Conservation (phyloP, 2,329 filamentous ascomycete species). For the Helotiales sp. region DNA sequence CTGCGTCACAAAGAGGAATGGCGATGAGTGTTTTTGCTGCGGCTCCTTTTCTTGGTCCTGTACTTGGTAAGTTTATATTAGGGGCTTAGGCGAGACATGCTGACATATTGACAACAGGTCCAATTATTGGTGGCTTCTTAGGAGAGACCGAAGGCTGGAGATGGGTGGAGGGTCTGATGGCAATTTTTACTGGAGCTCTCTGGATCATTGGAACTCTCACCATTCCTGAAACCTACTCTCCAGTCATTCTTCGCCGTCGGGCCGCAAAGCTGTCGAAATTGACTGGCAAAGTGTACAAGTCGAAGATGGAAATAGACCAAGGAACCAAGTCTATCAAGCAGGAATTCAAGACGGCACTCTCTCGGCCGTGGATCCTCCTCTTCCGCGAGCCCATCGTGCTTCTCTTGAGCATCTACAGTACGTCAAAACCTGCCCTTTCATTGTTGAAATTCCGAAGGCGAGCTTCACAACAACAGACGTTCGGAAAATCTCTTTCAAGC, state of each 20-base stretch:
- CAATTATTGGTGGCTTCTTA: constrained; percentile 67
- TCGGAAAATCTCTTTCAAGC: too few species aligned
- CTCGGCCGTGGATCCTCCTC: constrained; percentile 67
- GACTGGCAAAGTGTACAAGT: constrained; percentile 57
- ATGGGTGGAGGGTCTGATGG: constrained; percentile 65
- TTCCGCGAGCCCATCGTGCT: constrained; percentile 70
- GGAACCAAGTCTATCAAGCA: constrained; percentile 40
- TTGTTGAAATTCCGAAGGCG: too few species aligned
- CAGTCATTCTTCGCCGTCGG: constrained; percentile 54
- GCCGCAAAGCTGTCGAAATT: constrained; percentile 50
- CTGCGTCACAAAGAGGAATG: constrained; percentile 50
- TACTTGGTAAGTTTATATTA: constrained; percentile 36
- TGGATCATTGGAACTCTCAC: constrained; percentile 53
- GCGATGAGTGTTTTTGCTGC: constrained; percentile 64
- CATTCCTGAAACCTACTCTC: constrained; percentile 61
- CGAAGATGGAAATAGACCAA: constrained; percentile 48
- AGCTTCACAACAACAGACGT: too few species aligned
- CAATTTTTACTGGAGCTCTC: constrained; percentile 61
- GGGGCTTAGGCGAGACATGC: neutral
- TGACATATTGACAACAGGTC: constrained; percentile 42
- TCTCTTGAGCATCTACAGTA: constrained; percentile 63
- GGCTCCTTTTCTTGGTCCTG: constrained; percentile 67
- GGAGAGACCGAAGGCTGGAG: constrained; percentile 66
- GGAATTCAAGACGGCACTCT: constrained; percentile 57
- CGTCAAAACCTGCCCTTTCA: too few species aligned